Evolutionary conservation across 1,139 yeast species (phyloP).

Genomic region (Kurtzmaniella quercitrusa): DNA sequence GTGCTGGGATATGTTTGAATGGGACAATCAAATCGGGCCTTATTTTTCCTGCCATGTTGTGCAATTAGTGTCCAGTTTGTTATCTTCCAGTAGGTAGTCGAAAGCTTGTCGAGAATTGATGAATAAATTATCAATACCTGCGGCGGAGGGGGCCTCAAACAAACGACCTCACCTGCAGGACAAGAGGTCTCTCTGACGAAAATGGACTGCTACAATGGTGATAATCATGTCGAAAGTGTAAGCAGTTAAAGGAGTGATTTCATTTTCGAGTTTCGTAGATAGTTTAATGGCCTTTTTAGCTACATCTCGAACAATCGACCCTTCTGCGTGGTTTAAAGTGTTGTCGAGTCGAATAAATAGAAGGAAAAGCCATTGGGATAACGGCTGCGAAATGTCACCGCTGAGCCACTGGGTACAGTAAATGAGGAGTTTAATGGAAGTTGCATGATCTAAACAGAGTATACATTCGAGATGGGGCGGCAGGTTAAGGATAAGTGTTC

Average conservation of each 20-base stretch:
- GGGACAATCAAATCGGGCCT: conserved; percentile 39
- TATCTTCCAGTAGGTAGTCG: not conserved
- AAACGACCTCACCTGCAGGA: not conserved
- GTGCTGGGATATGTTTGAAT: conserved; percentile 48
- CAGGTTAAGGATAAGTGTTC: conserved; percentile 22
- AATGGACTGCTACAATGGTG: conserved; percentile 30
- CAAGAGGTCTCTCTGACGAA: conserved; percentile 34
- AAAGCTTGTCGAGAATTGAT: not conserved
- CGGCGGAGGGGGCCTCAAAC: too few species aligned
- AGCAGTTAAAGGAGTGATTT: conserved; percentile 9
- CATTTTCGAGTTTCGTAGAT: not conserved
- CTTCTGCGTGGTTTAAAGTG: conserved; percentile 29
- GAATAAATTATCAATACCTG: not conserved
- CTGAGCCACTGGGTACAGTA: conserved; percentile 39
- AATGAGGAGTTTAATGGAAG: conserved; percentile 31
- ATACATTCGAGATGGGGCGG: conserved; percentile 21
- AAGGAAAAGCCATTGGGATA: conserved; percentile 37
- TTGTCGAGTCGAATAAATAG: conserved; percentile 32
- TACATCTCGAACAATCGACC: conserved; percentile 33
- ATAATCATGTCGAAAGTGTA: conserved; percentile 32
- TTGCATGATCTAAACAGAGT: conserved; percentile 25
- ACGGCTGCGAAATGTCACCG: conserved; percentile 21
- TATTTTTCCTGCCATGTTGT: conserved; percentile 25
- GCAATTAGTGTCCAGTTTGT: too few species aligned
- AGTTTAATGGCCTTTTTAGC: conserved; percentile 37